Conservation (phyloP, 352 stramenopile species). For the Hyaloperonospora arabidopsidis region DNA sequence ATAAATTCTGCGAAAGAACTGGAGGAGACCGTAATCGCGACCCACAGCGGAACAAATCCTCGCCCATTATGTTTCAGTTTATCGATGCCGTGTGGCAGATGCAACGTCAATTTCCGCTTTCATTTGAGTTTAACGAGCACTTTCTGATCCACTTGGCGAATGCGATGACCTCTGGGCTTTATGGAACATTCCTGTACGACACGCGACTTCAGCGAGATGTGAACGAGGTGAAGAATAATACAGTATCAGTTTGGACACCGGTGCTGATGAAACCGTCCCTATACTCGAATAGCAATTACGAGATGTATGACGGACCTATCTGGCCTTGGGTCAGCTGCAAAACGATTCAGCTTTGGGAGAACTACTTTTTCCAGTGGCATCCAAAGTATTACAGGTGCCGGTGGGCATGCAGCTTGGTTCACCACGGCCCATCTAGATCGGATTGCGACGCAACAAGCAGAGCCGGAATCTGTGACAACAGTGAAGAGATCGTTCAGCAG, state of each 20-base stretch:
- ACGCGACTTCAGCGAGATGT: constrained; percentile 56
- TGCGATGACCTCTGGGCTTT: constrained; percentile 67
- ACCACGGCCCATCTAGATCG: constrained; percentile 22
- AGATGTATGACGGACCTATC: constrained; percentile 41
- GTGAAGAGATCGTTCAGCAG: constrained; percentile 9
- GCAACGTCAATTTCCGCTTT: constrained; percentile 61
- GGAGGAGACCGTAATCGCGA: constrained; percentile 71
- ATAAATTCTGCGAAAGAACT: constrained; percentile 73
- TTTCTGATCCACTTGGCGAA: constrained; percentile 80
- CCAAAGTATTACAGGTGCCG: constrained; percentile 75
- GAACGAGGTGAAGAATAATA: constrained; percentile 46
- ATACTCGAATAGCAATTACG: constrained; percentile 52
- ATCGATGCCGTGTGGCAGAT: constrained; percentile 82
- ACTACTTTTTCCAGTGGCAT: constrained; percentile 84
- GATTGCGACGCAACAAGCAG: constrained; percentile 5
- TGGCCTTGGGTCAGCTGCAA: constrained; percentile 78
- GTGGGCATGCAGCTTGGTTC: constrained; percentile 53
- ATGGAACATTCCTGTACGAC: constrained; percentile 81
- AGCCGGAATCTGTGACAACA: neutral
- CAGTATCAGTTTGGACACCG: constrained; percentile 74
- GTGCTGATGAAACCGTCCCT: constrained; percentile 42
- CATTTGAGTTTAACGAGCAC: constrained; percentile 83
- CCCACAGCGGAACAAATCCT: constrained; percentile 64
- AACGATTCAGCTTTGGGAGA: constrained; percentile 75
- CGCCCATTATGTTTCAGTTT: constrained; percentile 84